These are phyloP conservation scores for Elsinoe fawcettii DNA, from an alignment of 2,329 filamentous ascomycete genomes.

Conservation along the genomic window DNA sequence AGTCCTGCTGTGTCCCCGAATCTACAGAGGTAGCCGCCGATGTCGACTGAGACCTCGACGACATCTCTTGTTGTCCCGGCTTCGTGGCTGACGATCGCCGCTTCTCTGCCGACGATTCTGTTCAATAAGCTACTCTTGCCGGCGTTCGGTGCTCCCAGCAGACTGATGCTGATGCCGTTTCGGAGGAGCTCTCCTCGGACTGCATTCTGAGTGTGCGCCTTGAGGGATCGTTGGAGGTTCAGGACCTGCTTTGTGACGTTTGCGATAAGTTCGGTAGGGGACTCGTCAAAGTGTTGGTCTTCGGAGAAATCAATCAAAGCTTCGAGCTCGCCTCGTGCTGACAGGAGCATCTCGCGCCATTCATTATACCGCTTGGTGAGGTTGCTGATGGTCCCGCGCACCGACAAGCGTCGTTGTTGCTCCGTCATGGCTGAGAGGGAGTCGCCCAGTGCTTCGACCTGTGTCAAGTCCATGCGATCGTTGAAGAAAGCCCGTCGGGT, in stretches of 20 bases:
- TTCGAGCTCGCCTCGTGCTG: constrained; percentile 83
- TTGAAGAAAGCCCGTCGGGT: constrained; percentile 88
- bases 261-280: constrained; percentile 60
- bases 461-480: constrained; percentile 73
- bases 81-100: constrained; percentile 88
- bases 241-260: constrained; percentile 61
- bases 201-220: constrained; percentile 65
- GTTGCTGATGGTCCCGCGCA: constrained; percentile 60
- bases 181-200: constrained; percentile 75
- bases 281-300: constrained; percentile 94
- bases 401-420: constrained; percentile 80
- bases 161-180: constrained; percentile 74
- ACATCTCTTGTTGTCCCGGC: constrained; percentile 92
- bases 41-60: constrained; percentile 82
- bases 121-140: constrained; percentile 95
- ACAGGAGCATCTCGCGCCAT: constrained; percentile 71
- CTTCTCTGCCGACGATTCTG: constrained; percentile 78
- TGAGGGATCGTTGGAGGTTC: constrained; percentile 55
- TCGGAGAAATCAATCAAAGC: constrained; percentile 96
- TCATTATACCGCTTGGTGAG: constrained; percentile 69
- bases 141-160: constrained; percentile 86
- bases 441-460: constrained; percentile 61
- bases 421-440: constrained; percentile 66
- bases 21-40: constrained; percentile 84
- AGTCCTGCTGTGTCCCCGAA: constrained; percentile 93